Conservation (phyloP, 2,329 filamentous ascomycete species). For the Colletotrichum sojae region DNA sequence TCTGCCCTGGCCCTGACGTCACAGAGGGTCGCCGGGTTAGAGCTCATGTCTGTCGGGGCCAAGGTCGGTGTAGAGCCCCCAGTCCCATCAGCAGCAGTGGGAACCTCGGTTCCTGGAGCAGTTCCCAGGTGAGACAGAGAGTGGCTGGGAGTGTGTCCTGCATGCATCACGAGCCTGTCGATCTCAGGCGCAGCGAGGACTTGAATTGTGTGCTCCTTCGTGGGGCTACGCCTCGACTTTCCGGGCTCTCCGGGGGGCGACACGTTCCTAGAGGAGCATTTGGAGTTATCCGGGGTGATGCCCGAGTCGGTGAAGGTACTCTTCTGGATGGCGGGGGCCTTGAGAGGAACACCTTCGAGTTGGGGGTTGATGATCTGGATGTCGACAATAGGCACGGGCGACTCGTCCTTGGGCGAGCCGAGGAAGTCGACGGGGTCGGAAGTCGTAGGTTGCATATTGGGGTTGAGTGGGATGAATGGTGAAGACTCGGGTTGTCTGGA, state of each 20-base stretch:
- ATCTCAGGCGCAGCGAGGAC: constrained; percentile 63
- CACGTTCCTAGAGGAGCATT: constrained; percentile 46
- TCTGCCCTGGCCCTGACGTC: constrained; percentile 30
- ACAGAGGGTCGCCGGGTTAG: constrained; percentile 34
- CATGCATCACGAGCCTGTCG: constrained; percentile 71
- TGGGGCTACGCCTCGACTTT: constrained; percentile 46
- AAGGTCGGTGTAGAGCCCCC: constrained; percentile 53
- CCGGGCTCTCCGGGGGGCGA: constrained; percentile 46
- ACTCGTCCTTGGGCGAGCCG: constrained; percentile 49
- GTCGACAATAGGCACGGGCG: constrained; percentile 65
- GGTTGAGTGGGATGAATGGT: constrained; percentile 58
- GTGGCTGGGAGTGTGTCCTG: constrained; percentile 74
- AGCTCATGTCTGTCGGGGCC: constrained; percentile 46
- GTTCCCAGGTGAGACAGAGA: constrained; percentile 67
- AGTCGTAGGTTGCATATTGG: constrained; percentile 57
- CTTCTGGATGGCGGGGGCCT: constrained; percentile 66
- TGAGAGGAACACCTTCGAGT: constrained; percentile 72
- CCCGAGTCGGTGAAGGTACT: constrained; percentile 63
- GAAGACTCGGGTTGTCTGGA: constrained; percentile 52
- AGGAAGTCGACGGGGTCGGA: constrained; percentile 55
- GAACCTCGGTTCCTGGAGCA: constrained; percentile 56
- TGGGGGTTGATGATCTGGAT: constrained; percentile 71
- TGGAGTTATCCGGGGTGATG: constrained; percentile 46
- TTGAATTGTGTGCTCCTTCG: constrained; percentile 61
- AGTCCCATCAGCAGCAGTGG: constrained; percentile 56